Conservation (phyloP, 441 rosid species). For the Hura crepitans region DNA sequence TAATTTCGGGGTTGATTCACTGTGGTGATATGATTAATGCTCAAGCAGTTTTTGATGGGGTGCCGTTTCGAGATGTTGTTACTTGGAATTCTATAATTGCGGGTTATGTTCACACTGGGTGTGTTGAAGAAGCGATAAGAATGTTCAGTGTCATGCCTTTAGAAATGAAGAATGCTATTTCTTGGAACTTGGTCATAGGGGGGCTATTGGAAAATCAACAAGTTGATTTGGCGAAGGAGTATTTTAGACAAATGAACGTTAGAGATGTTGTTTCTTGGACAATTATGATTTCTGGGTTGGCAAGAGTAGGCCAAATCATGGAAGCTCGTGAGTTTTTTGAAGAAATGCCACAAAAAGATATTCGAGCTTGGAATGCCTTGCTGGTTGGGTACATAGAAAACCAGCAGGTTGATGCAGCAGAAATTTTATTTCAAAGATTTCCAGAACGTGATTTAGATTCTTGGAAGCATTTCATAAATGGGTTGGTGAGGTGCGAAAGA, state of each 20-base stretch:
- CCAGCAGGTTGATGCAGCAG: conserved; percentile 30
- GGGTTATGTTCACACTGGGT: conserved; percentile 34
- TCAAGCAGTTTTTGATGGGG: conserved; percentile 31
- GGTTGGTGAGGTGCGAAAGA: conserved; percentile 26
- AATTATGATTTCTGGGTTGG: conserved; percentile 38
- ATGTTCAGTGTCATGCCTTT: conserved; percentile 30
- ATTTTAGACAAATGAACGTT: conserved; percentile 27
- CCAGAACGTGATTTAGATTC: conserved; percentile 32
- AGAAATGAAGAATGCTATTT: conserved; percentile 33
- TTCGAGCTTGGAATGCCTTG: conserved; percentile 40
- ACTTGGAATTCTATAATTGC: conserved; percentile 37
- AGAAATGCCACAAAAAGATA: conserved; percentile 37
- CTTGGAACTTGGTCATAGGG: conserved; percentile 41
- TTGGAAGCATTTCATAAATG: conserved; percentile 33
- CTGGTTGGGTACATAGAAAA: conserved; percentile 30
- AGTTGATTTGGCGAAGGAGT: conserved; percentile 35
- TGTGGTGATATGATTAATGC: conserved; percentile 30
- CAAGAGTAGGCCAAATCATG: conserved; percentile 30
- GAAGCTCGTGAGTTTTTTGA: conserved; percentile 37
- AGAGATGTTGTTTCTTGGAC: conserved; percentile 42
- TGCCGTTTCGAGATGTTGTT: conserved; percentile 33
- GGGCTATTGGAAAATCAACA: conserved; percentile 29
- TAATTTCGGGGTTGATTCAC: conserved; percentile 37
- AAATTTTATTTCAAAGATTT: conserved; percentile 27
- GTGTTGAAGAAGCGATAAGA: conserved; percentile 30